Percentiles rank a stretch among this genome's conserved stretches.
These are phyloP conservation scores for Mentha longifolia DNA, from an alignment of 257 asterid genomes.

Conservation along the genomic window DNA sequence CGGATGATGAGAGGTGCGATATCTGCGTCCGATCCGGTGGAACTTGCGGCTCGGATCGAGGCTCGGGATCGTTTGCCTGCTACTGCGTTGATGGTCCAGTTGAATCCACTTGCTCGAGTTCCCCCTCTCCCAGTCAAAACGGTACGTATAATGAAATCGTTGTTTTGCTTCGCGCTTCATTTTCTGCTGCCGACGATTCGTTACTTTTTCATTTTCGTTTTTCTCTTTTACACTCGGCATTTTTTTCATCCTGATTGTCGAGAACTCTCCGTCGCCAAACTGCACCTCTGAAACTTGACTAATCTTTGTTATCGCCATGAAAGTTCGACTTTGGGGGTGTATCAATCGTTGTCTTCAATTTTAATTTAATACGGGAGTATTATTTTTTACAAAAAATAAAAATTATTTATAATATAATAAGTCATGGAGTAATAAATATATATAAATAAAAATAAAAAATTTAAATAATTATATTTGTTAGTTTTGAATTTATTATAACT, in stretches of 20 bases:
- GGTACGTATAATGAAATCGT: conserved; percentile 26
- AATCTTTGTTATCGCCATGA: no score
- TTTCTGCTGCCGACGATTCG: background rate
- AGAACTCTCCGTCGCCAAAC: no score
- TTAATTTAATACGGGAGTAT: no score
- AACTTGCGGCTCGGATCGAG: conserved; percentile 49
- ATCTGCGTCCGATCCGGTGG: conserved; percentile 45
- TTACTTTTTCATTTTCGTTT: background rate
- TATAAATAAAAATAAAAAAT: no score
- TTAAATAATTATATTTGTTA: no score
- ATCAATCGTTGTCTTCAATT: no score
- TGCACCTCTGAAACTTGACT: no score
- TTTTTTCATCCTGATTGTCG: background rate
- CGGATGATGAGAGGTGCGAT: conserved; percentile 32
- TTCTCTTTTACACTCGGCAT: background rate
- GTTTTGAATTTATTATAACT: no score
- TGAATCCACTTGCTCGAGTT: background rate
- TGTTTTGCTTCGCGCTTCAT: background rate
- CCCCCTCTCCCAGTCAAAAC: background rate
- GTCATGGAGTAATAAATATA: no score
- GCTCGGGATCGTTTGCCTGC: conserved; percentile 42
- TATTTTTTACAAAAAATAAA: no score
- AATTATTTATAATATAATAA: no score
- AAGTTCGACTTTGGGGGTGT: no score
- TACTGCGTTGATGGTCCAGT: background rate